Base-by-base conservation (phyloP, 805 yeast species). In the Phaffomyces antillensis region DNA sequence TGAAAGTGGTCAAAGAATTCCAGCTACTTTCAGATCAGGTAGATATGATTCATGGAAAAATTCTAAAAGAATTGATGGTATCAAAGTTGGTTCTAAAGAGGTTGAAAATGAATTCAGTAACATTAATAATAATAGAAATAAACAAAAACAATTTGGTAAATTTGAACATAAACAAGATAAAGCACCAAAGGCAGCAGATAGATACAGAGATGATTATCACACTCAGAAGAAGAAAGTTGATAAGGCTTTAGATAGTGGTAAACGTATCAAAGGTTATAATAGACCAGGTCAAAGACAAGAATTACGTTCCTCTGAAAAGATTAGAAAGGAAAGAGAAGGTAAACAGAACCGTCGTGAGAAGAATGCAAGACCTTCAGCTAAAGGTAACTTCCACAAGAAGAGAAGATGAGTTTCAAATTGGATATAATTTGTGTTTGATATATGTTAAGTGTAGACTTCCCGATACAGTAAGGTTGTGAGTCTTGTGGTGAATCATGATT, bases 151-250 rank as follows among this genome's bases (percentile, higher is more conserved):
- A 46, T 40, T 36, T 5, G 47, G 47, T 23, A 66, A 75, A 52
- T 87, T 79, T 72, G 79, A 79, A 64, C 98, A 93, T 61, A 79
- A 81, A 50, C 77, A 76, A 58, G 69, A 68, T 39, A 75, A 76
- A 49, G 90, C 96, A 2, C 99, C 99, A 36, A 86, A 80, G 60
- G 66, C 82, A 36, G 96, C 99, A n/a, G 97, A 89, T 59, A 88
- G 77, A 65, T 79, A 71, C 54, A 79, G 98, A 67, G 96, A 90
- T 59, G 90, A 93, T 65, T 93, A 77, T 66, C 75, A 79, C 48
- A 72, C 72, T 52, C 96, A 91, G 62, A 81, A 85, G 77, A 80
- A 81, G 70, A 83, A 85, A 67, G 91, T 86, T 40, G 78, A 77
- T 43, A 79, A 77, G 54, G 98, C 98, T 3, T 58, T 81, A 46